Percentiles rank a stretch among this genome's conserved stretches.
These are phyloP conservation scores for Amanita rimosa DNA, from an alignment of 768 basidiomycete species.

Conservation along the genomic window DNA sequence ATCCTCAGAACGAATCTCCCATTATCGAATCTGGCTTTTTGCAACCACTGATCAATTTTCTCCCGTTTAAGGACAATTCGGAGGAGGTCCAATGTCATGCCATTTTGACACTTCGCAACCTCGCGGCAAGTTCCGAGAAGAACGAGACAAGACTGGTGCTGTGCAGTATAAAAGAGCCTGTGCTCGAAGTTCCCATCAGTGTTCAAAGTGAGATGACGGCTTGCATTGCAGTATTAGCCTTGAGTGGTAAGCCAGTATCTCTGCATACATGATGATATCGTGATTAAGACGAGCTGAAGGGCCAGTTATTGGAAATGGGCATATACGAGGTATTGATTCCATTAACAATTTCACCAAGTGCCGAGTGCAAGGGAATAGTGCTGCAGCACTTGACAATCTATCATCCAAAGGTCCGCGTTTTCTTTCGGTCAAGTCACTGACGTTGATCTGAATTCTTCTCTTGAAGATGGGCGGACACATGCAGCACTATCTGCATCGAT, in stretches of 20 bases:
- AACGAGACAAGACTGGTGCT: slow-evolving; percentile 96
- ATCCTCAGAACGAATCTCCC: slow-evolving; percentile 96
- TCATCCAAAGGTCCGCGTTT: slow-evolving; percentile 77
- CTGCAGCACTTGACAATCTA: slow-evolving; percentile 93
- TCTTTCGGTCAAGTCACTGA: not conserved
- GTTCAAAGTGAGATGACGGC: slow-evolving; percentile 99
- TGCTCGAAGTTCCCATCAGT: slow-evolving; percentile 87
- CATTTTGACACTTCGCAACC: slow-evolving; percentile 91
- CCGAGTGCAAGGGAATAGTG: slow-evolving; percentile 99
- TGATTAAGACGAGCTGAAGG: slow-evolving; percentile 82
- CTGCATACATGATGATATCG: not conserved
- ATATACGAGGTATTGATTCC: slow-evolving; percentile 97
- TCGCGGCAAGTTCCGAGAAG: slow-evolving; percentile 95
- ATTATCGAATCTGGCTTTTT: slow-evolving; percentile 99
- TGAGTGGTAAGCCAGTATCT: slow-evolving; percentile 60
- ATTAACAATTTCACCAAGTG: slow-evolving; percentile 88
- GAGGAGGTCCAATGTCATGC: slow-evolving; percentile 99
- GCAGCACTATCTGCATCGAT: slow-evolving; percentile 89
- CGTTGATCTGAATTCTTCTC: slow-evolving; percentile 1
- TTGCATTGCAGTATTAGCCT: slow-evolving; percentile 89
- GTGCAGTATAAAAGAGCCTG: slow-evolving; percentile 95
- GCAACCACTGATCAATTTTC: slow-evolving; percentile 87
- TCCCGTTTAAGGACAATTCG: slow-evolving; percentile 98
- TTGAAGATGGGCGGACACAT: slow-evolving; percentile 67
- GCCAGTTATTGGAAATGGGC: slow-evolving; percentile 94